Base-by-base conservation (phyloP, 2,329 filamentous ascomycete species). In the Escovopsis weberi region DNA sequence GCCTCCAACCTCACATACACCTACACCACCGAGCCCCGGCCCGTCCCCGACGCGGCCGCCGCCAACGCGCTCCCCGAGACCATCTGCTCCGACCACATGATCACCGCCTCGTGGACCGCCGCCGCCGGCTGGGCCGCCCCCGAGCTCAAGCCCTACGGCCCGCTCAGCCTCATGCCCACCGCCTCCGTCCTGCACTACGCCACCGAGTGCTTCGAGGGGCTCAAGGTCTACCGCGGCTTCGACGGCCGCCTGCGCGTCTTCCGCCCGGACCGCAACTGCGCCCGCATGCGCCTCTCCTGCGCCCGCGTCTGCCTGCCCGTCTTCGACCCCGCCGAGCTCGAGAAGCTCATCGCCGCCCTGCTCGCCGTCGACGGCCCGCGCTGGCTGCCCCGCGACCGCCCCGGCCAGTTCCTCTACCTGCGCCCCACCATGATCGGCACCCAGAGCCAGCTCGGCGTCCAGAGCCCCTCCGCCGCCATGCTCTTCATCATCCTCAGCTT, bases 401-500 rank as follows among this genome's bases (percentile, higher is more conserved):
- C 79, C 2, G 83, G 82, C 35, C 66, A 66, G 41, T 94, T 82
- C 66, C 66, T 95, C 41, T 94, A 95, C 66, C 70, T 94, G 45
- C 82, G 87, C 39, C 87, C 87, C 2, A 86, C 85, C 1, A 72
- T 94, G 60, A 94, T 95, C 55, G 87, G 81, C 42, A 88, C 82
- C 9, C 83, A 85, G 51, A 64, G 79, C 7, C 80, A 85, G 53
- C 75, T 95, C 4, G 88, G 87, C 47, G 83, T 95, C 36, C 78
- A 84, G 58, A 73, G 77, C 4, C 86, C 89, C 38, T 75, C 74
- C 49, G 78, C 89, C 64, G 88, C 87, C n/a, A 72, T 93, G 47
- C 74, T 95, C n/a, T 94, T 85, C 66, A 76, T 94, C 57, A 83
- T 93, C 47, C 69, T 74, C 44, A 75, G 59, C 45, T 79, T 69